These are phyloP conservation scores for Colletotrichum cuscutae DNA, from an alignment of 2,329 filamentous ascomycete species.

Conservation along the genomic window DNA sequence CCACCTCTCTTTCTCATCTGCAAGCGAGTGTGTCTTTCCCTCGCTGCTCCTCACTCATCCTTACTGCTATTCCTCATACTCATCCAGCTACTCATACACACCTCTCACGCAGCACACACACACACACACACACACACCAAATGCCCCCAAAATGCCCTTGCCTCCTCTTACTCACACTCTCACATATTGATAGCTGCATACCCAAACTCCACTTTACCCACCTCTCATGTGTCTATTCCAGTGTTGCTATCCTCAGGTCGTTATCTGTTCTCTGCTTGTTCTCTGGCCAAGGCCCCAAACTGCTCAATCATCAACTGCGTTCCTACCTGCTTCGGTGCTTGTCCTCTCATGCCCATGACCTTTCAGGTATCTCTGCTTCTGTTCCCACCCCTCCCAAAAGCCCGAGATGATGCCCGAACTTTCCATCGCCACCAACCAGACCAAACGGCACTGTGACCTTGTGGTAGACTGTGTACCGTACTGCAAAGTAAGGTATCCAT, in stretches of 20 bases:
- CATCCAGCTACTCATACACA: neutral
- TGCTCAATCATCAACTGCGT: neutral
- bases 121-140: neutral
- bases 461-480: neutral
- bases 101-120: neutral
- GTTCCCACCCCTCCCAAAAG: slow-evolving; percentile 5
- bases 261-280: neutral
- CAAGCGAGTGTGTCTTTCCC: neutral
- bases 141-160: neutral
- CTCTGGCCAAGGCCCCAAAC: neutral
- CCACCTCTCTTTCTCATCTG: neutral
- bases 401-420: slow-evolving; percentile 14
- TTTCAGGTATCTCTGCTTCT: slow-evolving; percentile 27
- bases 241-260: neutral
- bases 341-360: neutral
- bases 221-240: neutral
- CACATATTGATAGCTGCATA: neutral
- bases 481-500: neutral
- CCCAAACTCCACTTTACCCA: neutral
- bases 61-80: slow-evolving; percentile 7
- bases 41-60: slow-evolving; percentile 5
- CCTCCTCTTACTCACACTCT: neutral
- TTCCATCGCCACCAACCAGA: slow-evolving; percentile 8
- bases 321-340: neutral
- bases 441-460: neutral